Evolutionary conservation across 192 early-diverging fungal species (phyloP).

Genomic region (Podila verticillata): DNA sequence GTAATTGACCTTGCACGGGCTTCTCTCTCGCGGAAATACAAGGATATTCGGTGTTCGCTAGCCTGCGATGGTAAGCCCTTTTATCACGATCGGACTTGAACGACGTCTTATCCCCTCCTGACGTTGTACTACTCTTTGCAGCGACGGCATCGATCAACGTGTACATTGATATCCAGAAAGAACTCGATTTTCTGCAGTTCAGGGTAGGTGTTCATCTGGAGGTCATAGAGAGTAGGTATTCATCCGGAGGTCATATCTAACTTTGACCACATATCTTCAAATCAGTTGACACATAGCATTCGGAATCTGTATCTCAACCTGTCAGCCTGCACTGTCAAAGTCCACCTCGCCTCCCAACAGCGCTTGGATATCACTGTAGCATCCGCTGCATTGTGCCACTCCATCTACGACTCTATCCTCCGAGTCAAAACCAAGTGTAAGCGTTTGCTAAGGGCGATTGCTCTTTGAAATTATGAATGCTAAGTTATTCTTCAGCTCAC

Average conservation of each 20-base stretch:
- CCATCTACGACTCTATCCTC: conserved; percentile 10
- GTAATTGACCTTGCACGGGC: conserved; percentile 30
- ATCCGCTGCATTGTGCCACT: conserved; percentile 7
- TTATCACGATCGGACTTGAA: background rate
- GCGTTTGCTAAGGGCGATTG: background rate
- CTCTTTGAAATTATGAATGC: background rate
- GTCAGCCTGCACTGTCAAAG: conserved; percentile 10
- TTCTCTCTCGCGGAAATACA: conserved; percentile 24
- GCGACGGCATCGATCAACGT: conserved; percentile 32
- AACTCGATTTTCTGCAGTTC: conserved; percentile 31
- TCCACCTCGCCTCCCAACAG: conserved; percentile 20
- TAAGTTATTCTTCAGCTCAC: background rate
- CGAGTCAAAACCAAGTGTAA: conserved; percentile 26
- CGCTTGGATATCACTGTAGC: conserved; percentile 24
- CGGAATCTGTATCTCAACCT: conserved; percentile 15
- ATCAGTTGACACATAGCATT: conserved; percentile 28
- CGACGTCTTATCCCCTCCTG: background rate
- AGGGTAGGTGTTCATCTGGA: too few species aligned
- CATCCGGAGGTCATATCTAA: too few species aligned
- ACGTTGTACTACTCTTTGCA: background rate
- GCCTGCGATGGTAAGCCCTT: conserved; percentile 28
- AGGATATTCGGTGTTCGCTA: conserved; percentile 21
- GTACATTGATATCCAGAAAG: conserved; percentile 31
- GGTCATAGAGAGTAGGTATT: too few species aligned
- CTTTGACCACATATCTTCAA: background rate